Percentiles rank a stretch among this genome's conserved stretches.
These are phyloP conservation scores for Diplosphaera chodatii DNA, from an alignment of 139 green algal species.

Conservation along the genomic window DNA sequence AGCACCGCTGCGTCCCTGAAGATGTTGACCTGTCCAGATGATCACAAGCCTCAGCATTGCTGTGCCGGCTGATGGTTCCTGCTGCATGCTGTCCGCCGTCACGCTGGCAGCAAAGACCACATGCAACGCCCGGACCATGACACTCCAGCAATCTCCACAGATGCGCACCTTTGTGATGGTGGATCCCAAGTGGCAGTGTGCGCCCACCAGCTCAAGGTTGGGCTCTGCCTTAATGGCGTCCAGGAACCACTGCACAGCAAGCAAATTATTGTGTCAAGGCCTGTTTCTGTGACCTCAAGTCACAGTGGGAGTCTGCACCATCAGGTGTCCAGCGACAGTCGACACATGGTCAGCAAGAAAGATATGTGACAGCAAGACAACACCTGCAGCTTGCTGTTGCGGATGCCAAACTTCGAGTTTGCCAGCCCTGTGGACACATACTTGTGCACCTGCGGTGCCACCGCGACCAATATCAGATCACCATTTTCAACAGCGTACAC, in stretches of 20 bases:
- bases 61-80: too few relatives aligned
- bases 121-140: too few relatives aligned
- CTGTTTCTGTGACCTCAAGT: too few relatives aligned
- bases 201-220: conserved; percentile 82
- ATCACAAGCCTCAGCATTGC: too few relatives aligned
- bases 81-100: too few relatives aligned
- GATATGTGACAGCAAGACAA: too few relatives aligned
- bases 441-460: conserved; percentile 67
- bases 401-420: conserved; percentile 96
- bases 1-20: conserved; percentile 88
- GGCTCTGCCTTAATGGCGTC: conserved; percentile 66
- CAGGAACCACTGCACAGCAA: conserved; percentile 43
- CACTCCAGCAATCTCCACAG: too few relatives aligned
- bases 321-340: too few relatives aligned
- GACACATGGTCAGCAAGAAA: too few relatives aligned
- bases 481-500: not conserved
- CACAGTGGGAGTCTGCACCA: too few relatives aligned
- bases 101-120: too few relatives aligned
- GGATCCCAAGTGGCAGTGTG: conserved; percentile 91
- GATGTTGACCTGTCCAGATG: conserved; percentile 86
- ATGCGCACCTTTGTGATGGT: conserved; percentile 93
- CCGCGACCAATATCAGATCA: not conserved
- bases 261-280: too few relatives aligned
- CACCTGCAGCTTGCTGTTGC: conserved; percentile 90
- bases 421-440: conserved; percentile 95